Evolutionary conservation across 2,329 filamentous ascomycete genomes (phyloP), one percentile per base, ranked within the genome.

Genomic region (Gaeumannomyces tritici): DNA sequence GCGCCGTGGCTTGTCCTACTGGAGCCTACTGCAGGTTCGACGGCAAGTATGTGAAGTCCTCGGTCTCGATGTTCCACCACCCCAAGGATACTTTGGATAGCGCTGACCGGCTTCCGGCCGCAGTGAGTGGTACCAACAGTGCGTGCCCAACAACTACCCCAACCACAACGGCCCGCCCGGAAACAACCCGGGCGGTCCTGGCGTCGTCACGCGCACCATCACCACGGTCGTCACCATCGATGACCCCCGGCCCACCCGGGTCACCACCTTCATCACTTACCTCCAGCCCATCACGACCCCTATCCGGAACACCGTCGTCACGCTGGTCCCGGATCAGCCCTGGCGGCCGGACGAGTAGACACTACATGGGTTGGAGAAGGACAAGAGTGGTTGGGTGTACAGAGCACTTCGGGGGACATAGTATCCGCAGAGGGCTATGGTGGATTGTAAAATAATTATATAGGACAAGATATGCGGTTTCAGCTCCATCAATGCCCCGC

Each of bases 121-220:
- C 54, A 69, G 69, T 55, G 64, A 66, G 28, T 70, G 65, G 65
- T 70, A 69, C 62, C 63, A 63, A 21, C 69, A 70, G 54, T 70
- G 69, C 54, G 66, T 69, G 12, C 58, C 68, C 15, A 64, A 63
- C 57, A 11, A 47, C 29, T 5, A 56, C 24, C 24, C 24, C 55
- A 28, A 56, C 26, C 24, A 56, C 55, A 56, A 56, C 55, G 26
- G 28, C 12, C 13, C 26, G 24, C 26, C 26, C 56, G 28, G 28
- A 21, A 58, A 58, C 21, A 57, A 31, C 24, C 9, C 27, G 29
- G n/a, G 27, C 47, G 55, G 51, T 35, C 31, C 55, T 24, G 59
- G 56, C 15, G 62, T 61, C 56, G 64, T 63, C n/a, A 66, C 64
- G 24, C 55, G 63, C 35, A 69, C 64, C 3, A 33, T 69, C 28